A percentile compares a stretch with the other conserved stretches of the same genome.
Evolutionary conservation across 192 early-diverging fungal species (phyloP).

Genomic region (Coemansia sp.): DNA sequence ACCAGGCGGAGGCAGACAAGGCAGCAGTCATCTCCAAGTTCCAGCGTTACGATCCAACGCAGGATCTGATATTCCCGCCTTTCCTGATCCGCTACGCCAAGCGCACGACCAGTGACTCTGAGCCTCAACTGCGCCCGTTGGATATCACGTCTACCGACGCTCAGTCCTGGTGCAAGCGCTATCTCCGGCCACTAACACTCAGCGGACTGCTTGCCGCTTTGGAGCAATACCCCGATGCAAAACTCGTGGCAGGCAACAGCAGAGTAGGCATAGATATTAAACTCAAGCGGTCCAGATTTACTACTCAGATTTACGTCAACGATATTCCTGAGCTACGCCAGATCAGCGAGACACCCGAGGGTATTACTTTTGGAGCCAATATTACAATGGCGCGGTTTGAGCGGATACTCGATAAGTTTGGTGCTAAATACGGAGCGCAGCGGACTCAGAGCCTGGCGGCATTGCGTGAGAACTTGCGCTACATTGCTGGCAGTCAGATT

Average conservation of each 20-base stretch:
- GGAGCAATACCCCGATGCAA: conserved; percentile 65
- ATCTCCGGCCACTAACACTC: conserved; percentile 62
- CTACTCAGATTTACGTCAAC: conserved; percentile 65
- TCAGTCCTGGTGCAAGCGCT: conserved; percentile 34
- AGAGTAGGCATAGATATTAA: conserved; percentile 80
- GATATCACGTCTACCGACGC: conserved; percentile 15
- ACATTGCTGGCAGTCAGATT: conserved; percentile 86
- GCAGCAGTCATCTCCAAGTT: conserved; percentile 50
- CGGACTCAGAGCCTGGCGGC: conserved; percentile 67
- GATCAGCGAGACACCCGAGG: conserved; percentile 40
- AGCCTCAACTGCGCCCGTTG: conserved; percentile 28
- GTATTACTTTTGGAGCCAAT: conserved; percentile 68
- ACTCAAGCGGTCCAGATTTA: conserved; percentile 73
- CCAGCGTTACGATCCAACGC: conserved; percentile 64
- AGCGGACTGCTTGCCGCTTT: conserved; percentile 60
- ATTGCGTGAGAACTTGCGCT: conserved; percentile 72
- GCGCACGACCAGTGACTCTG: conserved; percentile 16
- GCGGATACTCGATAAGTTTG: conserved; percentile 21
- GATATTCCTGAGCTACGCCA: conserved; percentile 73
- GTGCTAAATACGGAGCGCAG: conserved; percentile 22
- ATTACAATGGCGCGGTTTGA: conserved; percentile 67
- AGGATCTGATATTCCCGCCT: conserved; percentile 73
- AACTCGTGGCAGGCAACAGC: conserved; percentile 83
- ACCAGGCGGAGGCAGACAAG: conserved; percentile 46
- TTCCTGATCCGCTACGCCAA: conserved; percentile 63